Evolutionary conservation across 345 rosid species (phyloP), one percentile per base, ranked within the genome.

Genomic region (Salix dunnii): DNA sequence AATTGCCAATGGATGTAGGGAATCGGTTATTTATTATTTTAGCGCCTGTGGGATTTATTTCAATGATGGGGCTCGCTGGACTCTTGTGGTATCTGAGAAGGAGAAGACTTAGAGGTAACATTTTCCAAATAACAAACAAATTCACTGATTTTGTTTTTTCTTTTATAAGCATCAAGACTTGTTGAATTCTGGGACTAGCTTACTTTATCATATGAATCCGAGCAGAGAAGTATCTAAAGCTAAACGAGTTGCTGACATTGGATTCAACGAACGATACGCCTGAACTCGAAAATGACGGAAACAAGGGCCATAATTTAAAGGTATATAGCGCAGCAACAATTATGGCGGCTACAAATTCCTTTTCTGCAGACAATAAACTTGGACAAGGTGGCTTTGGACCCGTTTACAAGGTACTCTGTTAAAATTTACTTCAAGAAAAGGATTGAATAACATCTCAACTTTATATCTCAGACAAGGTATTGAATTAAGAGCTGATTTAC

Each of bases 21-120:
- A 77, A n/a, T n/a, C 25, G 78, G 77, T 35, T 74, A 33, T 79
- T 74, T 71, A 74, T 74, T 11, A n/a, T 68, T 16, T n/a, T 27
- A 17, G 43, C 53, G 10, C 2, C 14, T 7, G 0, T 60, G 11
- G 14, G 68, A 40, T 1, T 43, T 60, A 14, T 20, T 43, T n/a
- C 68, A 18, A 33, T 49, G 0, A 12, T 33, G 6, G 28, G 10
- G 1, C 28, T 68, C 23, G 5, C 35, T 6, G 30, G 65, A 6
- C 43, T 70, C 6, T 61, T 62, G 1, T 49, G 49, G 78, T 79
- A 74, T 17, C 55, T 61, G 67, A 46, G 75, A 70, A 68, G 78
- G 67, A 61, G 48, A 74, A 79, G 23, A 49, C 16, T 33, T 0
- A 63, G 21, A 72, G 62, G 27, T 55, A 23, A 17, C 62, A 55